Conservation (phyloP, 1,284 basidiomycete genomes). For the Limonomyces culmigenus region DNA sequence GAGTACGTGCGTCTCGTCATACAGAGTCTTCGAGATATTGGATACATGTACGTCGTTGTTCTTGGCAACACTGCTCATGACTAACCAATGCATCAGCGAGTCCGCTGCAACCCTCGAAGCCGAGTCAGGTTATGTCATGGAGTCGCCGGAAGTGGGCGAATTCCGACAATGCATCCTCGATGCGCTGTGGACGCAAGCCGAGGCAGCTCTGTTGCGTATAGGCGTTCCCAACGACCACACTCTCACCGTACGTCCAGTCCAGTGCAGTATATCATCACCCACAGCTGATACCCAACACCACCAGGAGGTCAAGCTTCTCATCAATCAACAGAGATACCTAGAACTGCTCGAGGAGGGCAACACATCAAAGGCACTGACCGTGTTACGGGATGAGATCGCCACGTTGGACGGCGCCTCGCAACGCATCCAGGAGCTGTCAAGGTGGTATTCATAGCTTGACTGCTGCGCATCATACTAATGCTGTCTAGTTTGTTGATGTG, state of each 20-base stretch:
- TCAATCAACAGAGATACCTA: slow-evolving; percentile 91
- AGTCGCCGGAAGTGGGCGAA: slow-evolving; percentile 61
- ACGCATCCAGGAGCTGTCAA: slow-evolving; percentile 70
- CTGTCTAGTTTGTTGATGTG: slow-evolving; percentile 73
- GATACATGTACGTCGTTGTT: slow-evolving; percentile 62
- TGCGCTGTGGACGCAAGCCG: slow-evolving; percentile 75
- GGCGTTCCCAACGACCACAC: slow-evolving; percentile 50
- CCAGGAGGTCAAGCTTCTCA: slow-evolving; percentile 73
- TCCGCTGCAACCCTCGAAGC: slow-evolving; percentile 78
- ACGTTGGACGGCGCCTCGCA: slow-evolving; percentile 64
- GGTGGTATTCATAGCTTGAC: slow-evolving; percentile 27
- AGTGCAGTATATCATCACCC: slow-evolving; percentile 7
- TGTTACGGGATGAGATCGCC: slow-evolving; percentile 78
- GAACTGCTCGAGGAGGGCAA: slow-evolving; percentile 80
- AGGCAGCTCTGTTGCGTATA: slow-evolving; percentile 50
- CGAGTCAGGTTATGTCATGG: slow-evolving; percentile 86
- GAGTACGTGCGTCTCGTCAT: slow-evolving; percentile 86
- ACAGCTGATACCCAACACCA: slow-evolving; percentile 7
- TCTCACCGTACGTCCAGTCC: slow-evolving; percentile 33
- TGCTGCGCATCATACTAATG: slow-evolving; percentile 1
- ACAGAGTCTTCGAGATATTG: slow-evolving; percentile 84
- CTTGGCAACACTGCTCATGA: slow-evolving; percentile 5
- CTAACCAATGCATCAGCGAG: slow-evolving; percentile 38
- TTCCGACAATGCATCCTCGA: slow-evolving; percentile 74
- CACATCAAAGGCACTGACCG: slow-evolving; percentile 70